phyloP scores from a whole-genome alignment of 129 eudicot genomes.

The Escallonia herrerae region DNA sequence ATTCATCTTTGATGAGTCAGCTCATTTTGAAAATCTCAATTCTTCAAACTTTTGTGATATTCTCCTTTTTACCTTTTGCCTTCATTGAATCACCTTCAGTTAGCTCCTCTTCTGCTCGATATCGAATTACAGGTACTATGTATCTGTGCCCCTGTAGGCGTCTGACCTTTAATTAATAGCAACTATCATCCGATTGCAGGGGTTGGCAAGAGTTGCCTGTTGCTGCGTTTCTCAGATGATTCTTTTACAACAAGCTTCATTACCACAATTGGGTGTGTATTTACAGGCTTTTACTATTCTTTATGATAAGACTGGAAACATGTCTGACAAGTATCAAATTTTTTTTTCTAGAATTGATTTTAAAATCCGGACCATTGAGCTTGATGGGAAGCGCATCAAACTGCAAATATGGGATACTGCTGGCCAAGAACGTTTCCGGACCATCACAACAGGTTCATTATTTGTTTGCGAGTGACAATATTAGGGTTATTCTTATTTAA shows the following conservation, averaged over 20 bases:
- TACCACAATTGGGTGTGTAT: constrained; percentile 28
- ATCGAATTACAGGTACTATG: background rate
- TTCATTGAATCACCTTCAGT: background rate
- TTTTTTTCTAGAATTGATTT: constrained; percentile 41
- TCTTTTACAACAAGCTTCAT: constrained; percentile 32
- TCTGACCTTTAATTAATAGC: background rate
- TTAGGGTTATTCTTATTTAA: too few species aligned
- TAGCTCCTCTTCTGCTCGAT: background rate
- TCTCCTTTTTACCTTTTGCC: background rate
- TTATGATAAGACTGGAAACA: background rate
- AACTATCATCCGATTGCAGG: constrained; percentile 16
- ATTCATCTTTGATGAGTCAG: too few species aligned
- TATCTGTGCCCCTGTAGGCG: background rate
- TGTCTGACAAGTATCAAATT: background rate
- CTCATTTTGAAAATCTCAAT: too few species aligned
- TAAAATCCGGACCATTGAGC: constrained; percentile 53
- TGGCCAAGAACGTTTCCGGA: constrained; percentile 65
- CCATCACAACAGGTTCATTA: constrained; percentile 45
- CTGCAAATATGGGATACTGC: constrained; percentile 71
- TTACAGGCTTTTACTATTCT: background rate
- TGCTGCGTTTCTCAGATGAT: constrained; percentile 25
- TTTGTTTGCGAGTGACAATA: too few species aligned
- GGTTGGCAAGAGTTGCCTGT: constrained; percentile 31
- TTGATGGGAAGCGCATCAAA: constrained; percentile 59
- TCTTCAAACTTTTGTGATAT: too few species aligned